phyloP scores from a whole-genome alignment of 768 basidiomycete species.

The Kwoniella bestiolae region DNA sequence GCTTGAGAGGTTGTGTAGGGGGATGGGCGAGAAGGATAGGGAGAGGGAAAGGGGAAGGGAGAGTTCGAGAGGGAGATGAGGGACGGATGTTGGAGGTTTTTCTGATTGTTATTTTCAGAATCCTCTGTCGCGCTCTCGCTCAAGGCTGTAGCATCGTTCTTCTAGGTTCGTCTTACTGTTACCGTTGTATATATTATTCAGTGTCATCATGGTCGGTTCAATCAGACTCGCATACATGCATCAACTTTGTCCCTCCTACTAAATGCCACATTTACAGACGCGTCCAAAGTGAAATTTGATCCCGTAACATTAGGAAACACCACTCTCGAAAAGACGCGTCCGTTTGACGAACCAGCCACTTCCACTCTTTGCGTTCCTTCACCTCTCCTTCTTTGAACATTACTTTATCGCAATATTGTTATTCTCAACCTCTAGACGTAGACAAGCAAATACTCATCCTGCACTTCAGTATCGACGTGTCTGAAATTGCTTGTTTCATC shows the following conservation, averaged over 20 bases:
- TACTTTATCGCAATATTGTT: background rate
- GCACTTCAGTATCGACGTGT: background rate
- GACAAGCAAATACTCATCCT: background rate
- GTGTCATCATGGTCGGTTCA: no score
- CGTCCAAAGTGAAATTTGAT: background rate
- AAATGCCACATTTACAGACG: background rate
- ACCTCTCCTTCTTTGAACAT: background rate
- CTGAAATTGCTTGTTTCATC: no score
- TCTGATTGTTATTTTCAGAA: no score
- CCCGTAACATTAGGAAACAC: no score
- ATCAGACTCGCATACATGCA: no score
- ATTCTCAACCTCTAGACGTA: background rate
- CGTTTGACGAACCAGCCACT: background rate
- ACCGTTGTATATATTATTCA: background rate
- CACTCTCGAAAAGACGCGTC: background rate
- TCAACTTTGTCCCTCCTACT: no score
- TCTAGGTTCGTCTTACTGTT: background rate
- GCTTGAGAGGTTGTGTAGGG: constrained; percentile 35
- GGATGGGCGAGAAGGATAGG: background rate
- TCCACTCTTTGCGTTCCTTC: background rate
- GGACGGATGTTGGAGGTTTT: no score
- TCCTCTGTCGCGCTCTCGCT: no score
- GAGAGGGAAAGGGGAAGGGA: constrained; percentile 1
- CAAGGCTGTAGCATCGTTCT: no score
- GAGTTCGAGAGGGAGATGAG: background rate